phyloP scores from a whole-genome alignment of 148 eudicot genomes.

The Cornus controversa region DNA sequence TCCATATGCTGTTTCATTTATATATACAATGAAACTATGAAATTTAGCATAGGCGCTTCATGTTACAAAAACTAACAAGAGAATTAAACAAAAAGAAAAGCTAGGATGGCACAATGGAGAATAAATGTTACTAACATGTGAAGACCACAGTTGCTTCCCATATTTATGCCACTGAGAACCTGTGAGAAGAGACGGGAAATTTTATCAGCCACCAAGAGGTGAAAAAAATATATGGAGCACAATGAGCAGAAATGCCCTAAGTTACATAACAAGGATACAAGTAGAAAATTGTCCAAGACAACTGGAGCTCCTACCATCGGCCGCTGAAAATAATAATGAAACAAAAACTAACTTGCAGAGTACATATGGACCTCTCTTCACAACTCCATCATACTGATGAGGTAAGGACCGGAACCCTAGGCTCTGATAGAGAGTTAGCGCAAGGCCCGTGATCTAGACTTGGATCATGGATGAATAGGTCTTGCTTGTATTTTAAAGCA shows the following conservation, averaged over 20 bases:
- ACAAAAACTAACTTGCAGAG: background rate
- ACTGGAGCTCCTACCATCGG: no score
- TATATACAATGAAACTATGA: background rate
- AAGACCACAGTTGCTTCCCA: slow-evolving; percentile 95
- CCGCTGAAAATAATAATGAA: background rate
- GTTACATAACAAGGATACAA: background rate
- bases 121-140: slow-evolving; percentile 64
- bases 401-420: background rate
- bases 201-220: background rate
- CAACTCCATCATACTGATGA: background rate
- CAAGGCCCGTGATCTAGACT: background rate
- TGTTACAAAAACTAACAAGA: background rate
- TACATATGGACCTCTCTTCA: background rate
- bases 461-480: background rate
- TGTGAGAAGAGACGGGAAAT: slow-evolving; percentile 27
- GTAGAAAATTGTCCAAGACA: background rate
- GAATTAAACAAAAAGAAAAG: background rate
- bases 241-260: background rate
- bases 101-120: background rate
- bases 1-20: background rate
- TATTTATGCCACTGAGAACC: slow-evolving; percentile 98
- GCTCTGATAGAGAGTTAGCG: background rate
- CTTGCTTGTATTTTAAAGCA: no score
- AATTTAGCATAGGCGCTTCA: background rate
- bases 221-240: slow-evolving; percentile 2